Base-by-base conservation (phyloP, 352 stramenopile species). In the Chrysophaeum taylorii region DNA sequence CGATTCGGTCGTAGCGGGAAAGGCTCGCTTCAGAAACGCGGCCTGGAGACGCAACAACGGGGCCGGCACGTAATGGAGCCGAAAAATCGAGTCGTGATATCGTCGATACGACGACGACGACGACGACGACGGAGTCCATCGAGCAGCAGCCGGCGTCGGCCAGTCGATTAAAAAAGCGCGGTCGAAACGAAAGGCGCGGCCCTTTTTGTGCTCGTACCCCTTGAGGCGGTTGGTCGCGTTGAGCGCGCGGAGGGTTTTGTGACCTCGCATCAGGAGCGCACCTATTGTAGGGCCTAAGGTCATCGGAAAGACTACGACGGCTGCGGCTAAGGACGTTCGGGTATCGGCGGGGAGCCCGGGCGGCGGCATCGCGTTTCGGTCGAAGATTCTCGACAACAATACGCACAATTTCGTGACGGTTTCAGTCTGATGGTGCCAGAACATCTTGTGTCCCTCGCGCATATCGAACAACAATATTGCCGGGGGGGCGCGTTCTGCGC, bases 401-500 rank as follows among this genome's bases (percentile, higher is more conserved):
- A 63, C 27, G 7, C 27, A 25, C 7, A 63, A 4, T 7, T 31
- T 25, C 15, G 7, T 25, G 5, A 63, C 25, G 52, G 9, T 36
- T 33, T 63, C 52, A 2, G 29, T 33, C 33, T 63, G 52, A 23
- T 63, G 52, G 52, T 63, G 52, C 52, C 52, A 63, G 52, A 63
- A 63, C 52, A 63, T 63, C 25, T 35, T 63, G 52, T 63, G 52
- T 7, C 52, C 52, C 33, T 63, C 52, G 27, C 52, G 25, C 7
- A 14, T 12, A 31, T 63, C 52, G 33, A 38, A 39, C 9, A 63
- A 12, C 9, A 63, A 2, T 7, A 63, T 15, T 7, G 52, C 52
- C 7, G 12, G 18, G 12, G 23, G 12, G 27, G 39, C 25, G 52
- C 4, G 27, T 25, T 63, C 52, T 33, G 36, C 33, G 12, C n/a